These are phyloP conservation scores for Logfia minima DNA, from an alignment of 129 eudicot species.

Conservation along the genomic window DNA sequence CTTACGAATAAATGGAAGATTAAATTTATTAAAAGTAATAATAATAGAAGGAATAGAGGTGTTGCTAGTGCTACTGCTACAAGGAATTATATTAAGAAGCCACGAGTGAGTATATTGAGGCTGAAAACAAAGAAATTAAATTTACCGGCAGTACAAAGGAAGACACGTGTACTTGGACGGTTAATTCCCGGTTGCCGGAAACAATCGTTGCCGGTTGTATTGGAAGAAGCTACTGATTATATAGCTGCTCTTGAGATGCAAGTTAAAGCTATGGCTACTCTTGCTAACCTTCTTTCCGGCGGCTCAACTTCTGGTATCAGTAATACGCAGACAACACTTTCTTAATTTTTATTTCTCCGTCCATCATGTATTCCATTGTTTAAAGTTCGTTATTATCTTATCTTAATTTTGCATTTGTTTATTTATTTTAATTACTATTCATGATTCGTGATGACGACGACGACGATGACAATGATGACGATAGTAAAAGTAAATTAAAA, in stretches of 20 bases:
- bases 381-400: no score
- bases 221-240: slow-evolving; percentile 88
- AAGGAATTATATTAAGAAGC: slow-evolving; percentile 52
- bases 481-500: no score
- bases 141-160: slow-evolving; percentile 67
- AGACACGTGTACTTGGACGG: slow-evolving; percentile 65
- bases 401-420: no score
- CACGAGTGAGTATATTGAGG: slow-evolving; percentile 50
- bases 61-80: slow-evolving; percentile 32
- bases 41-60: slow-evolving; percentile 42
- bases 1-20: slow-evolving; percentile 63
- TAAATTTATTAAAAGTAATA: slow-evolving; percentile 52
- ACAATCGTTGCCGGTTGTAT: slow-evolving; percentile 73
- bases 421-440: no score
- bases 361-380: no score
- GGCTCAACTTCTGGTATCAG: background rate
- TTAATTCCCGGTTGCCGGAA: slow-evolving; percentile 92
- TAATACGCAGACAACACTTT: no score
- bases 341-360: no score
- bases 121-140: slow-evolving; percentile 55
- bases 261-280: slow-evolving; percentile 70
- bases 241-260: slow-evolving; percentile 97
- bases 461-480: no score
- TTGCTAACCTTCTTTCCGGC: slow-evolving; percentile 15
- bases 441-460: no score